Conservation (phyloP, 2,329 filamentous ascomycete species). For the Claviceps capensis region DNA sequence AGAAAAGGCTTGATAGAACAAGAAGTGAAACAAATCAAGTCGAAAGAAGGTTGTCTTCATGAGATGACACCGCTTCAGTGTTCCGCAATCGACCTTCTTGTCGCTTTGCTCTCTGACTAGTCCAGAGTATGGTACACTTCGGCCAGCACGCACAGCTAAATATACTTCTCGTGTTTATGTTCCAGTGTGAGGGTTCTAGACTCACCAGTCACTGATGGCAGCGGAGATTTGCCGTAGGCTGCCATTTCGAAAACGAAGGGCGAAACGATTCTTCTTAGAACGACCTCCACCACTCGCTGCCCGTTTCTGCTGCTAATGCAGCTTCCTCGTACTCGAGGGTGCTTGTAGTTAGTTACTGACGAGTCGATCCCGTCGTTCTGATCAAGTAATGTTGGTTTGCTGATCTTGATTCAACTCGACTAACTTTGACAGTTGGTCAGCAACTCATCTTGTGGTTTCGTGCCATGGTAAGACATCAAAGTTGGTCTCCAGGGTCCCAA, state of each 20-base stretch:
- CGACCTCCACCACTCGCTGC: constrained; percentile 40
- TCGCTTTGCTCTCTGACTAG: neutral
- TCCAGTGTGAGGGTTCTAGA: constrained; percentile 14
- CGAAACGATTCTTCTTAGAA: constrained; percentile 41
- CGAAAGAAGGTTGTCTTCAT: neutral
- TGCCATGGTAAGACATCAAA: neutral
- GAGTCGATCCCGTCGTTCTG: constrained; percentile 43
- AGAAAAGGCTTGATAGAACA: neutral
- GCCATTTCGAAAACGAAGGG: constrained; percentile 25
- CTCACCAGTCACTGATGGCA: constrained; percentile 72
- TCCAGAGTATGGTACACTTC: neutral
- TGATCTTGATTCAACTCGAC: constrained; percentile 36
- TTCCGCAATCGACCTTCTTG: neutral
- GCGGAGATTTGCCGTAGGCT: constrained; percentile 61
- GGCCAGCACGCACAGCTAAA: neutral
- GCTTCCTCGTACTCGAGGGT: constrained; percentile 44
- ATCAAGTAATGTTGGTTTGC: constrained; percentile 41
- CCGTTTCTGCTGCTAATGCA: constrained; percentile 18
- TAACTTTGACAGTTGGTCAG: constrained; percentile 12
- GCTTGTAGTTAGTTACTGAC: constrained; percentile 38
- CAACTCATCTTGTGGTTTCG: neutral
- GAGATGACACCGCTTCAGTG: neutral
- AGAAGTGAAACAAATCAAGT: neutral
- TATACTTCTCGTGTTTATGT: neutral
- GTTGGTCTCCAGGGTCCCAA: neutral